Base-by-base conservation (phyloP, 768 basidiomycete genomes). In the Panaeolus papilionaceus region DNA sequence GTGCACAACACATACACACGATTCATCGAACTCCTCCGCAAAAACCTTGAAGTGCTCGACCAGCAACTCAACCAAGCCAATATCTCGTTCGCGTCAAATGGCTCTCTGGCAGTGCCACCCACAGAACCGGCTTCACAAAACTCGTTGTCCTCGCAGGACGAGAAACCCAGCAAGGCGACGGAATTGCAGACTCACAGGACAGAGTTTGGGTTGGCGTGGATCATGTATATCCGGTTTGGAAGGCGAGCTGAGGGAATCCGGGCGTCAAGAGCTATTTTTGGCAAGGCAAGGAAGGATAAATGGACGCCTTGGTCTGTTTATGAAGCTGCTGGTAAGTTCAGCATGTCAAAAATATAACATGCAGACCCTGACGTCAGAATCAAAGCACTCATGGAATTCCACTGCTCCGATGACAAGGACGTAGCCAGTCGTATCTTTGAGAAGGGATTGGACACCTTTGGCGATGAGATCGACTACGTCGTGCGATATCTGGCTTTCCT, bases 341-440 rank as follows among this genome's bases (percentile, higher is more conserved):
- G 4, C 10, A 38, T 58, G 6, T 23, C 9, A 7, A 38, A 49
- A 26, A 26, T 63, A 28, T 63, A 42, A 7, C 51, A 66, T 49
- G 38, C 54, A 37, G 45, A 44, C 66, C n/a, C 69, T 65, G 14
- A 14, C 64, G 4, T 51, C 44, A 51, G 63, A 12, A 64, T 67
- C 63, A 18, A 75, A 96, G 98, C 98, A 0, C 76, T 96, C 71
- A 93, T 97, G 88, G 98, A 99, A 77, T 98, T 98, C 74, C 95
- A 98, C 76, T 93, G 90, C 73, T 92, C 92, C 66, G 91, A 93
- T 58, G 88, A 87, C 68, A 87, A 84, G 67, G 79, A 86, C 3
- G 90, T 98, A 33, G 93, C 96, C 0, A 92, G 89, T 54, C 86
- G 95, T 54, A 96, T 99, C 68, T 99, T 97, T 75, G 96, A 98